phyloP scores from a whole-genome alignment of 2,329 filamentous ascomycete species.

The Chrysosporium queenslandicum region DNA sequence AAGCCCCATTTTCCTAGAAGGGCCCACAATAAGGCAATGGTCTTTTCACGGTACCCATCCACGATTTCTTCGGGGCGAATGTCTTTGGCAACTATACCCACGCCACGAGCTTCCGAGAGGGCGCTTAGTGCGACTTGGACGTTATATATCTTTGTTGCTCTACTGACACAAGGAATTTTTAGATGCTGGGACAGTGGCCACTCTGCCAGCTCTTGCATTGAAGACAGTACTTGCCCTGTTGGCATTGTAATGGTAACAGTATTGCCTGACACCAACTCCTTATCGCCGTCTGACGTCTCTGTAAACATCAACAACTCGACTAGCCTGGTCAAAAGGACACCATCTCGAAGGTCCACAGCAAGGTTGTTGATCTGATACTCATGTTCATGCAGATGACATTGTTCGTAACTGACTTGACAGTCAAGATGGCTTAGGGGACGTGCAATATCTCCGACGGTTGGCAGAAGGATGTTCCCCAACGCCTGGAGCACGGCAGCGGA shows the following conservation, averaged over 20 bases:
- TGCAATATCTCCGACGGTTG: constrained; percentile 48
- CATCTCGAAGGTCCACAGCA: constrained; percentile 53
- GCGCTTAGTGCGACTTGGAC: constrained; percentile 49
- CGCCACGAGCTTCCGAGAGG: constrained; percentile 37
- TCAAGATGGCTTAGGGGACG: constrained; percentile 48
- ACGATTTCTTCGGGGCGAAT: constrained; percentile 51
- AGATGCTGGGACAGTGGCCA: constrained; percentile 48
- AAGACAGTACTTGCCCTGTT: constrained; percentile 35
- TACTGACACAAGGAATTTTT: constrained; percentile 47
- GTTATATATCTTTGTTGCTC: constrained; percentile 50
- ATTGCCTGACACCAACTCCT: constrained; percentile 23
- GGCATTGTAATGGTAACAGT: constrained; percentile 40
- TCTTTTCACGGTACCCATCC: constrained; percentile 55
- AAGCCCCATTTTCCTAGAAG: constrained; percentile 50
- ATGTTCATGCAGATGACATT: constrained; percentile 51
- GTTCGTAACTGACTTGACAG: constrained; percentile 46
- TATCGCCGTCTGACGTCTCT: constrained; percentile 23
- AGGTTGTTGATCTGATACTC: constrained; percentile 50
- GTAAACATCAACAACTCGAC: constrained; percentile 49
- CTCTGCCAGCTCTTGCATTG: constrained; percentile 27
- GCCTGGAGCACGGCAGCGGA: constrained; percentile 45
- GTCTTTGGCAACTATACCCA: constrained; percentile 34
- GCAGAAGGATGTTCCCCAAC: constrained; percentile 46
- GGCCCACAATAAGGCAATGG: constrained; percentile 50
- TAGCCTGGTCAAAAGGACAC: constrained; percentile 49